Evolutionary conservation across 2,329 filamentous ascomycete species (phyloP), one percentile per base, ranked within the genome.

Genomic region (Fusarium equiseti): DNA sequence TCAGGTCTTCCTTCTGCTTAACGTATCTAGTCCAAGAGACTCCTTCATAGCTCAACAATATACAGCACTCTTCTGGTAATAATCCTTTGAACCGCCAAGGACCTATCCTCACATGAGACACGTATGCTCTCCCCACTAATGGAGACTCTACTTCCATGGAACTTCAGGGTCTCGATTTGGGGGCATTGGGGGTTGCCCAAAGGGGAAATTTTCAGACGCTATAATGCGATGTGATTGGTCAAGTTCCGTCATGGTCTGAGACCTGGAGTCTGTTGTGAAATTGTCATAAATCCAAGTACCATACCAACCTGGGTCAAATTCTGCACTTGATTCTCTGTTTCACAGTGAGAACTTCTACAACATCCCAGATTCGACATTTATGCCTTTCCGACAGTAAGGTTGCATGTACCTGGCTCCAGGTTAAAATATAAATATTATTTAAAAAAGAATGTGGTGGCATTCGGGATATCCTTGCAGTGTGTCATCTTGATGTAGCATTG

Each of bases 141-240:
- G 35, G 5, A 42, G n/a, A 8, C 13, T 29, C 24, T 26, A 52
- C 24, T 29, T 18, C 15, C 12, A 38, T 38, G n/a, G 49, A 49
- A 20, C 29, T 18, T 44, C 44, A 45, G 26, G 18, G 40, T 18
- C 18, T 42, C 3, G 10, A 27, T 22, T 22, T 52, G 48, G 45
- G 57, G 54, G 58, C 29, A 31, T 54, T 59, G 35, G 43, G 54
- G 59, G 55, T 61, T 69, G 10, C 68, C 68, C 4, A 42, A 69
- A 71, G 29, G 4, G 52, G 68, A 22, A 71, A 43, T 15, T 42
- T 26, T 44, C 18, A 40, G 52, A 38, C 29, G 29, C n/a, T 20
- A 38, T n/a, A 26, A n/a, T 31, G 42, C 6, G 6, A 9, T 20
- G 12, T 57, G 54, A 71, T 71, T 71, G 68, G 68, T 18, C 26